Evolutionary conservation across 2,329 filamentous ascomycete species (phyloP).

Genomic region (Talaromyces sp.): DNA sequence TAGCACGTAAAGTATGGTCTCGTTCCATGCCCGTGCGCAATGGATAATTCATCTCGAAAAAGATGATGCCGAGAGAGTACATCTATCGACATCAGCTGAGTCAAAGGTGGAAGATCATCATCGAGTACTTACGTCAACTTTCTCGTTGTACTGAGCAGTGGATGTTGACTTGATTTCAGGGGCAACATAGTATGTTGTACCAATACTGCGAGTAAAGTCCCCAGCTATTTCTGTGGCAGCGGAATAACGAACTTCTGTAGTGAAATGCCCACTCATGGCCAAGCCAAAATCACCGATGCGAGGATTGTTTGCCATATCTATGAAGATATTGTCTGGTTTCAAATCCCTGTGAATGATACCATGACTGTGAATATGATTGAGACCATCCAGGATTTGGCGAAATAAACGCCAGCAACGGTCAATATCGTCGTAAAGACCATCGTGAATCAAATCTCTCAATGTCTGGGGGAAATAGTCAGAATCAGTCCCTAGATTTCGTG

Average conservation of each 20-base stretch:
- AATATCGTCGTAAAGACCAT: constrained; percentile 67
- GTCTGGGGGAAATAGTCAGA: constrained; percentile 53
- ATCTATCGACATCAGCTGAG: constrained; percentile 52
- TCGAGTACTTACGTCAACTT: constrained; percentile 69
- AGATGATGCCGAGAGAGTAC: constrained; percentile 95
- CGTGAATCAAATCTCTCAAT: constrained; percentile 78
- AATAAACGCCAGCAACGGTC: constrained; percentile 87
- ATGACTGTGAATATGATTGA: constrained; percentile 83
- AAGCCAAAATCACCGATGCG: constrained; percentile 97
- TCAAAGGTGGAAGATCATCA: not conserved
- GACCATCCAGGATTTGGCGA: constrained; percentile 82
- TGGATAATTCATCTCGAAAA: constrained; percentile 89
- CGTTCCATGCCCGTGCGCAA: constrained; percentile 62
- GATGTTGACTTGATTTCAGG: constrained; percentile 79
- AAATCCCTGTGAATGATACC: constrained; percentile 94
- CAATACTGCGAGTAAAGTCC: constrained; percentile 54
- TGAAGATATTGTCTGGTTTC: constrained; percentile 97
- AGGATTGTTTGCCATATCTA: constrained; percentile 82
- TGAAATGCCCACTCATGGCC: constrained; percentile 75
- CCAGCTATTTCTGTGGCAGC: constrained; percentile 34
- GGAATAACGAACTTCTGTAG: constrained; percentile 38
- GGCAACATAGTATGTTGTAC: constrained; percentile 86
- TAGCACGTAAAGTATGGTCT: constrained; percentile 61
- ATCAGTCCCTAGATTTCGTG: constrained; percentile 7
- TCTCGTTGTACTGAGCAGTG: constrained; percentile 77